phyloP scores from a whole-genome alignment of 768 basidiomycete genomes.

The Suillus paluster region DNA sequence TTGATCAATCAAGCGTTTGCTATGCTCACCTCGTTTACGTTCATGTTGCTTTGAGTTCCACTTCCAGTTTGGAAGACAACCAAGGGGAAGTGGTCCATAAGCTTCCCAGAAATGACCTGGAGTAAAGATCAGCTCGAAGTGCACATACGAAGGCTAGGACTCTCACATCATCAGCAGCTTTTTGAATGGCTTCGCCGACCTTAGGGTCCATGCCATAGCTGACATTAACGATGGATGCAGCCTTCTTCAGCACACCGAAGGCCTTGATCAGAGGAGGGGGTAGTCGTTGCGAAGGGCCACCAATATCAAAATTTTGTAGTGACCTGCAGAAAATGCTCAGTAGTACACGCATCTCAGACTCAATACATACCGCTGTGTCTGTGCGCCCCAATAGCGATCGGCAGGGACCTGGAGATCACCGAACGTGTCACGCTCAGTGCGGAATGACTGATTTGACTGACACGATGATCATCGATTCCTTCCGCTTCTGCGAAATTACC shows the following conservation, averaged over 20 bases:
- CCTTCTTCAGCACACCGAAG: slow-evolving; percentile 97
- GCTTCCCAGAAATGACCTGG: slow-evolving; percentile 94
- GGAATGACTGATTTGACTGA: slow-evolving; percentile 58
- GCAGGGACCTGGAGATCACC: slow-evolving; percentile 90
- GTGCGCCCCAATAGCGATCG: slow-evolving; percentile 96
- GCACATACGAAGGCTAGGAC: background rate
- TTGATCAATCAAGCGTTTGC: background rate
- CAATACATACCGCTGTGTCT: slow-evolving; percentile 82
- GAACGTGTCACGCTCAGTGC: slow-evolving; percentile 92
- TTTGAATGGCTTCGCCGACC: slow-evolving; percentile 85
- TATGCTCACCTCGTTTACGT: slow-evolving; percentile 83
- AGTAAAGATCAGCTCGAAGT: slow-evolving; percentile 7
- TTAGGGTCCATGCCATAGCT: slow-evolving; percentile 90
- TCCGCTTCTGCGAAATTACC: background rate
- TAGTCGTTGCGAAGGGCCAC: slow-evolving; percentile 90
- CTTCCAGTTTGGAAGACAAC: slow-evolving; percentile 99
- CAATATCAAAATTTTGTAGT: slow-evolving; percentile 98
- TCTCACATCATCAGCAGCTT: slow-evolving; percentile 91
- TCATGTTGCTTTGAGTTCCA: slow-evolving; percentile 99
- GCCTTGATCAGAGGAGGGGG: slow-evolving; percentile 97
- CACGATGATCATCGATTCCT: background rate
- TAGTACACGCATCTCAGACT: background rate
- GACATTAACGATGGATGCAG: slow-evolving; percentile 89
- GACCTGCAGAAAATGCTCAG: slow-evolving; percentile 54
- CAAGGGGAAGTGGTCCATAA: slow-evolving; percentile 94